Conservation (phyloP, 331 rosid genomes). For the Quercus tomentella region DNA sequence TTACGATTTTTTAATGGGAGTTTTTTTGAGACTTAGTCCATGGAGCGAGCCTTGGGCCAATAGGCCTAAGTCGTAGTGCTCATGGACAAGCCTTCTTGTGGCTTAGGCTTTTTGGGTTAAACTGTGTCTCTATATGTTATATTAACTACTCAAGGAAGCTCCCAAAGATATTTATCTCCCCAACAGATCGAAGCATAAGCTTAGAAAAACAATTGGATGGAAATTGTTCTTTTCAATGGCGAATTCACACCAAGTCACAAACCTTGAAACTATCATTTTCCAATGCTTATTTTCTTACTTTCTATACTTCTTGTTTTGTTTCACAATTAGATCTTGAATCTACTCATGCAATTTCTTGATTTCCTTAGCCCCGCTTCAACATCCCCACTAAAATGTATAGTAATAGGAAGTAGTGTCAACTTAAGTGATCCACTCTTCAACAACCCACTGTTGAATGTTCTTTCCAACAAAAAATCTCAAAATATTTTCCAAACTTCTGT, state of each 20-base stretch:
- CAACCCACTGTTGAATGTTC: not conserved
- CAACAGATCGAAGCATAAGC: not conserved
- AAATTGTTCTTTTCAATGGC: not conserved
- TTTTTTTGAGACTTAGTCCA: too few species aligned
- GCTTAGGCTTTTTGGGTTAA: too few species aligned
- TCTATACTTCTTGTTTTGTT: not conserved
- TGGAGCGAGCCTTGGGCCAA: too few species aligned
- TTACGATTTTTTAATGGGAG: too few species aligned
- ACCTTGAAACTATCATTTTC: not conserved
- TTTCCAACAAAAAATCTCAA: not conserved
- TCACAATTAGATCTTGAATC: not conserved
- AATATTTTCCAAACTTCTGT: not conserved
- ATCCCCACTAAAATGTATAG: not conserved
- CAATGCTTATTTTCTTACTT: not conserved
- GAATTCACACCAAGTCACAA: not conserved
- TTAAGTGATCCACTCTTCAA: not conserved
- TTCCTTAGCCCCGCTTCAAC: not conserved
- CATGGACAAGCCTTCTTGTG: too few species aligned
- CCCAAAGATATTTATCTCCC: too few species aligned
- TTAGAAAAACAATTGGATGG: not conserved
- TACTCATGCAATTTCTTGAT: not conserved
- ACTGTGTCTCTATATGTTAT: too few species aligned
- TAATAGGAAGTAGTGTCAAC: not conserved
- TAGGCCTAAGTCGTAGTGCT: too few species aligned
- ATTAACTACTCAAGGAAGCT: too few species aligned